Conservation (phyloP, 192 early-diverging fungal genomes). For the Geosiphon pyriformis region DNA sequence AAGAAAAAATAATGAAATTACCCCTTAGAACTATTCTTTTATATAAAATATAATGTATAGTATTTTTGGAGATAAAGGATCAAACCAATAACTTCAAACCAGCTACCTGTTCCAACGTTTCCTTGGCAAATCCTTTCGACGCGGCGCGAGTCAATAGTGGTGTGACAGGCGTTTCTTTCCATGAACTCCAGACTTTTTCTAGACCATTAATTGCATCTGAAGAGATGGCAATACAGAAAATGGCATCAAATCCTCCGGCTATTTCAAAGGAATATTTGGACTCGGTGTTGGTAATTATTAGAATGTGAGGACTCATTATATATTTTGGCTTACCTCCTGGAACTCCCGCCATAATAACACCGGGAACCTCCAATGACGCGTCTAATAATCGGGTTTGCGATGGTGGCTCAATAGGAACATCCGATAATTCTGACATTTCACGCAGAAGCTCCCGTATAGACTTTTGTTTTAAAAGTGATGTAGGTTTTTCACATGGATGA, state of each 20-base stretch:
- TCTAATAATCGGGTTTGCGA: slow-evolving; percentile 85
- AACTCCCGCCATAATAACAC: slow-evolving; percentile 88
- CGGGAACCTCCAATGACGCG: slow-evolving; percentile 69
- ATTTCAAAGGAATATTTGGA: neutral
- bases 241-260: slow-evolving; percentile 98
- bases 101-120: slow-evolving; percentile 27
- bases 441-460: slow-evolving; percentile 63
- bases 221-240: slow-evolving; percentile 78
- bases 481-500: slow-evolving; percentile 29
- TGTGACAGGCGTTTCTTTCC: slow-evolving; percentile 74
- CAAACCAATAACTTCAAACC: slow-evolving; percentile 12
- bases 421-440: slow-evolving; percentile 62
- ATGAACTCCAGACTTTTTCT: slow-evolving; percentile 57
- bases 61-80: no score
- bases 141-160: slow-evolving; percentile 73
- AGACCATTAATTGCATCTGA: slow-evolving; percentile 44
- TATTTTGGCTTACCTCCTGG: slow-evolving; percentile 66
- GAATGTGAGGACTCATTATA: neutral
- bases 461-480: slow-evolving; percentile 29
- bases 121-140: slow-evolving; percentile 46
- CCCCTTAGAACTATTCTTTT: no score
- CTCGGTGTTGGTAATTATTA: neutral
- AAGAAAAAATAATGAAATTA: no score
- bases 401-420: slow-evolving; percentile 86
- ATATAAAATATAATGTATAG: no score